phyloP scores from a whole-genome alignment of 306 rosid genomes.

The Cucurbita argyrosperma region DNA sequence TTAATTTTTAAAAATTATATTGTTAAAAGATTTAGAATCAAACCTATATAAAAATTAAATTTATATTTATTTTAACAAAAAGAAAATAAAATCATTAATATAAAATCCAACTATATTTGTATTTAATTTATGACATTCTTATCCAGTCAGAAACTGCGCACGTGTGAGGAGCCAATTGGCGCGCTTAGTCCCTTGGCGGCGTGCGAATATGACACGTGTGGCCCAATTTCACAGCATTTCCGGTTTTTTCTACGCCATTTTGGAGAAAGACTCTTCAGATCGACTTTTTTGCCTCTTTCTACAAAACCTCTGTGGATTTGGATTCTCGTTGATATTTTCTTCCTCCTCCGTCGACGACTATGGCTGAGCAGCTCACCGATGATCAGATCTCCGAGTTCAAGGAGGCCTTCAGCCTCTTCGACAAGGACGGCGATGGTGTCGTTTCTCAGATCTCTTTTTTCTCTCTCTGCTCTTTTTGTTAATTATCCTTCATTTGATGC shows the following conservation, averaged over 20 bases:
- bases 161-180: not conserved
- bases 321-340: conserved; percentile 1
- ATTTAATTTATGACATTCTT: not conserved
- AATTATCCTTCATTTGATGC: not conserved
- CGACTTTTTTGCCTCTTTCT: not conserved
- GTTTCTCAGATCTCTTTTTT: conserved; percentile 27
- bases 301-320: not conserved
- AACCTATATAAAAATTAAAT: too few relatives aligned
- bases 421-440: conserved; percentile 79
- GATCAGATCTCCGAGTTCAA: conserved; percentile 81
- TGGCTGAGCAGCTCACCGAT: conserved; percentile 81
- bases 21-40: too few relatives aligned
- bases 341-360: conserved; percentile 15
- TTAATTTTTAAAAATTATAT: too few relatives aligned
- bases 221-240: not conserved
- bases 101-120: not conserved
- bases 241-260: not conserved
- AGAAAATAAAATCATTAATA: too few relatives aligned
- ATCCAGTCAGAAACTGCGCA: not conserved
- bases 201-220: conserved; percentile 4
- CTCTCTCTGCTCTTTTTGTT: not conserved
- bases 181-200: not conserved
- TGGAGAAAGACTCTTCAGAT: not conserved
- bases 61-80: too few relatives aligned
- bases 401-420: conserved; percentile 79